A percentile compares a stretch with the other conserved stretches of the same genome.
phyloP scores from a whole-genome alignment of 2,329 filamentous ascomycete species.

The Penicillium sp. region DNA sequence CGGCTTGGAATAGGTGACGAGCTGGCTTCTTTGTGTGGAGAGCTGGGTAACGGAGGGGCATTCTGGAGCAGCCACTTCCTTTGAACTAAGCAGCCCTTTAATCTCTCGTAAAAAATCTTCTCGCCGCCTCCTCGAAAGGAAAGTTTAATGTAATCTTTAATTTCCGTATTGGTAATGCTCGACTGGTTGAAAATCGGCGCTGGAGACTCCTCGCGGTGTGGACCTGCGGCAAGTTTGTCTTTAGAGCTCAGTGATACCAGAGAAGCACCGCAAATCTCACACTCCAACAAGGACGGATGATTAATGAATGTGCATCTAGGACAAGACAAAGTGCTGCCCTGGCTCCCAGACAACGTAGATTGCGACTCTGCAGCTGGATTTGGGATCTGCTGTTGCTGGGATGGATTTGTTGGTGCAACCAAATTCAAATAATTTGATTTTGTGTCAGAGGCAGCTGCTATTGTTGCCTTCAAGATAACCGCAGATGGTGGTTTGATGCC shows the following conservation, averaged over 20 bases:
- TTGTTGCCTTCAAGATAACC: slow-evolving; percentile 80
- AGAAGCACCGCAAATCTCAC: slow-evolving; percentile 85
- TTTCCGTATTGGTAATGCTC: slow-evolving; percentile 52
- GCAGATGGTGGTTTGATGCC: slow-evolving; percentile 87
- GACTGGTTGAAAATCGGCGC: slow-evolving; percentile 60
- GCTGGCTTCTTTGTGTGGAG: slow-evolving; percentile 19
- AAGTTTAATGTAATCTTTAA: slow-evolving; percentile 75
- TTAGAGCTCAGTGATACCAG: slow-evolving; percentile 55
- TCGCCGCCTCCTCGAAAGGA: slow-evolving; percentile 89
- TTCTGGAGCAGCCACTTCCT: slow-evolving; percentile 92
- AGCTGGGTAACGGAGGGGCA: slow-evolving; percentile 74
- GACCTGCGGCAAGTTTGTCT: slow-evolving; percentile 27
- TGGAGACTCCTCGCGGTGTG: slow-evolving; percentile 66
- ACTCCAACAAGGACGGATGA: slow-evolving; percentile 77
- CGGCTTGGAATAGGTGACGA: slow-evolving; percentile 24
- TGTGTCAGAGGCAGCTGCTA: slow-evolving; percentile 62
- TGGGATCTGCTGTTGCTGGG: slow-evolving; percentile 2
- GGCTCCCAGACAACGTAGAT: slow-evolving; percentile 1
- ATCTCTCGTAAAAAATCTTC: slow-evolving; percentile 81
- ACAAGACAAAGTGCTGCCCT: slow-evolving; percentile 48
- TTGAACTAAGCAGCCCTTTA: slow-evolving; percentile 84
- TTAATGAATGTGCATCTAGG: slow-evolving; percentile 92
- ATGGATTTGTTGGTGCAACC: slow-evolving; percentile 18
- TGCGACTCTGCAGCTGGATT: background rate
- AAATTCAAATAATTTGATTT: background rate